Conservation (phyloP, 202 grass and related monocot genomes). For the Musa balbisiana region DNA sequence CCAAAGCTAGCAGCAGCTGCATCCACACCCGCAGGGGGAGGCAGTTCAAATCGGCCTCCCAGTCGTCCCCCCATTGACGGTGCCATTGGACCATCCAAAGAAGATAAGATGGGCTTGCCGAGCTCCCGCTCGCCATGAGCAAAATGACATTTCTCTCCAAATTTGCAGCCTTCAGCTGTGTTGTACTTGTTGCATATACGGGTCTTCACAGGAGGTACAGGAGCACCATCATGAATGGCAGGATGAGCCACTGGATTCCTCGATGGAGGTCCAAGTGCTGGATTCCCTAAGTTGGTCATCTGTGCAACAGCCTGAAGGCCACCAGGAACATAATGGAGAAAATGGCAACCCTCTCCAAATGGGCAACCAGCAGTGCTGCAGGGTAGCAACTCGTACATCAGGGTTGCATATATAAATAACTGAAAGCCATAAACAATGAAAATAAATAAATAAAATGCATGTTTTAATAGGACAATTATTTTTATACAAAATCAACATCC, state of each 20-base stretch:
- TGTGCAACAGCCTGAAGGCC: constrained; percentile 64
- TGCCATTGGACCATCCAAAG: constrained; percentile 37
- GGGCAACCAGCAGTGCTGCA: constrained; percentile 84
- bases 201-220: constrained; percentile 45
- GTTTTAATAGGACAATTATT: neutral
- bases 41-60: neutral
- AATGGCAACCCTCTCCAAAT: constrained; percentile 83
- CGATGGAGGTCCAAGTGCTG: constrained; percentile 32
- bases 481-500: no score
- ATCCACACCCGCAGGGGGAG: constrained; percentile 22
- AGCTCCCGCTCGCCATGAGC: constrained; percentile 83
- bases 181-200: constrained; percentile 87
- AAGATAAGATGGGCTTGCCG: constrained; percentile 33
- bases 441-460: neutral
- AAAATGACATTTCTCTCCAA: constrained; percentile 82
- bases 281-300: constrained; percentile 46
- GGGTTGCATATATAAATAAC: constrained; percentile 11
- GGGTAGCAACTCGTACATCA: constrained; percentile 11
- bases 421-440: neutral
- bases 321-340: constrained; percentile 69
- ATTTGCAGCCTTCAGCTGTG: constrained; percentile 76
- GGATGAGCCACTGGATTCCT: constrained; percentile 38
- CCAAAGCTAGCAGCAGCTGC: constrained; percentile 62
- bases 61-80: constrained; percentile 44
- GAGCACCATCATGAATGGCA: constrained; percentile 27